Base-by-base conservation (phyloP, 768 basidiomycete genomes). In the Mycena maculata region DNA sequence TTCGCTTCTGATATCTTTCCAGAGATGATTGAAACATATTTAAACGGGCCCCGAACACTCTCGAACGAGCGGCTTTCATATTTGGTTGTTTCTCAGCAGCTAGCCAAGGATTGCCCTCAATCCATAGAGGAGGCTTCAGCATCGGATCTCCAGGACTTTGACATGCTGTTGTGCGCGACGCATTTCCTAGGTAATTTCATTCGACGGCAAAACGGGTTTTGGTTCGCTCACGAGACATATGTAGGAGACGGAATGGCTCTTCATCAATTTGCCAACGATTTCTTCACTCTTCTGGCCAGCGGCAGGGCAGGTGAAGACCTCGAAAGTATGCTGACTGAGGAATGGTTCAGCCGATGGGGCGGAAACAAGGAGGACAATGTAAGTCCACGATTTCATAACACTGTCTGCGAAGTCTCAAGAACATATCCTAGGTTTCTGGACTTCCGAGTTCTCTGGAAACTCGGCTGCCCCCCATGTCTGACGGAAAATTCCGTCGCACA, bases 241-340 rank as follows among this genome's bases (percentile, higher is more conserved):
- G 15, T 28, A 69, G 68, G 93, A 22, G 94, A 96, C 74, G 94
- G 94, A 23, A 94, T 94, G 90, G 91, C 93, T 1, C 83, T 95
- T 20, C 93, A 95, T 77, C 84, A 87, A 65, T 92, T 91, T 67
- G 92, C 91, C 27, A 93, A 93, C 75, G 92, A 94, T 70, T 89
- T 95, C 74, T 91, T 94, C 75, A 76, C 79, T 20, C 79, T 95
- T 4, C 80, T 94, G 42, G 89, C 85, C 0, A 73, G 81, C 39
- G 53, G 70, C 15, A 60, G 75, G 13, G 72, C 73, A 10, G 76
- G 76, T 22, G 72, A 53, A 39, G 72, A 75, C 8, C 75, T 86
- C 15, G 47, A 69, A 10, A 52, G 44, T 12, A 67, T 85, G 16
- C 58, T 81, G 28, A 73, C 74, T 4, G 75, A 79, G 15, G 83